Base-by-base conservation (phyloP, 192 early-diverging fungal genomes). In the Coemansia sp. region DNA sequence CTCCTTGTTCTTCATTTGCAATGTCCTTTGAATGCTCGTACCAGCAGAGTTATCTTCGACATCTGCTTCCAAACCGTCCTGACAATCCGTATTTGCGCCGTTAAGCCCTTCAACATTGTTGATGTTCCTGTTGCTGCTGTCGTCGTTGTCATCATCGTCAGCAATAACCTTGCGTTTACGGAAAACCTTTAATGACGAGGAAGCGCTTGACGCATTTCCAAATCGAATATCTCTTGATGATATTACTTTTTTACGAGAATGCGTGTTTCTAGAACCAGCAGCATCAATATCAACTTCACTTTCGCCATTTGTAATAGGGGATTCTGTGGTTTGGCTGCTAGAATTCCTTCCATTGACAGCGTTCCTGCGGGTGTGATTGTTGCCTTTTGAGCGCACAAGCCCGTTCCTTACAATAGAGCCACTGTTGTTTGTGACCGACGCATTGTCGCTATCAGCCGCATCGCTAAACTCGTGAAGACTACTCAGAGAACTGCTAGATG, bases 401-500 rank as follows among this genome's bases (percentile, higher is more conserved):
- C 77, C 72, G 41, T 74, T 79, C 22, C 77, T 63, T 14, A 79
- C 58, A 51, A 74, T 79, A 22, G 77, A 65, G 25, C 77, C 71
- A 55, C 45, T 63, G 53, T 56, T 48, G 40, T 56, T 59, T 38
- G 14, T 41, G 39, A 17, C 39, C 32, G 38, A 59, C 39, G 7
- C 38, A 25, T 54, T 64, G 40, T 46, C 43, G 48, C 32, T 49
- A 17, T 37, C 48, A 12, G 69, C 76, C 6, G 39, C 64, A 22
- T 74, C 79, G 60, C 79, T 81, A 63, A 81, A 81, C 70, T 76
- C 79, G 42, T 81, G 69, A 43, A 81, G 58, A 25, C 79, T 81
- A 61, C 79, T 81, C 32, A 81, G 55, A 12, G 79, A 81, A 14
- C 79, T 74, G 45, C 79, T 81, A 0, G 79, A 54, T 7, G 79